phyloP scores from a whole-genome alignment of 176 grass and related monocot species.

The Otatea glauca region DNA sequence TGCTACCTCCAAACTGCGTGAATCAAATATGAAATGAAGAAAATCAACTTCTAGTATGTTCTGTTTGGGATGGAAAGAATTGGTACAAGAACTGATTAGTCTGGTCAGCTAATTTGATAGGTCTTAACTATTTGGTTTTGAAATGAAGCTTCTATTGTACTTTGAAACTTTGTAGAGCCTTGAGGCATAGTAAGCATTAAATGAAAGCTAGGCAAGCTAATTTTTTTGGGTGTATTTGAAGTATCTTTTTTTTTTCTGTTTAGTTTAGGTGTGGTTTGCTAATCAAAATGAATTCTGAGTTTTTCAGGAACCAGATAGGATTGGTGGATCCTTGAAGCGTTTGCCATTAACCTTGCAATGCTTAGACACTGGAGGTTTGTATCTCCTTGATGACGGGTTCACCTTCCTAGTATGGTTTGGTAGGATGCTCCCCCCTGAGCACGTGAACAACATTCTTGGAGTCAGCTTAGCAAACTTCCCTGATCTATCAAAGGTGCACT shows the following conservation, averaged over 20 bases:
- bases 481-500: slow-evolving; percentile 81
- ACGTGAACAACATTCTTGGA: slow-evolving; percentile 75
- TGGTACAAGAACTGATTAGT: background rate
- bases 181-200: slow-evolving; percentile 8
- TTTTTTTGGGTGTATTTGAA: slow-evolving; percentile 11
- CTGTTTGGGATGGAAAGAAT: slow-evolving; percentile 2
- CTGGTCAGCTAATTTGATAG: slow-evolving; percentile 14
- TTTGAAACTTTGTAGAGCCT: slow-evolving; percentile 8
- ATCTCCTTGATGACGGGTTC: slow-evolving; percentile 89
- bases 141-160: background rate
- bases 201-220: background rate
- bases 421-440: slow-evolving; percentile 75
- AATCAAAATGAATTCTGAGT: slow-evolving; percentile 10
- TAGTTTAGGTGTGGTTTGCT: background rate
- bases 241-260: background rate
- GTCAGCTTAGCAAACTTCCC: slow-evolving; percentile 63
- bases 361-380: slow-evolving; percentile 81
- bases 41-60: slow-evolving; percentile 7
- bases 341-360: slow-evolving; percentile 71
- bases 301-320: slow-evolving; percentile 59
- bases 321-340: slow-evolving; percentile 51
- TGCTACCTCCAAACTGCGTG: background rate
- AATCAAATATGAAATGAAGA: slow-evolving; percentile 19
- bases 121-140: slow-evolving; percentile 16
- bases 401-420: slow-evolving; percentile 88